Conservation (phyloP, 768 basidiomycete genomes). For the Phylloporus sp. region DNA sequence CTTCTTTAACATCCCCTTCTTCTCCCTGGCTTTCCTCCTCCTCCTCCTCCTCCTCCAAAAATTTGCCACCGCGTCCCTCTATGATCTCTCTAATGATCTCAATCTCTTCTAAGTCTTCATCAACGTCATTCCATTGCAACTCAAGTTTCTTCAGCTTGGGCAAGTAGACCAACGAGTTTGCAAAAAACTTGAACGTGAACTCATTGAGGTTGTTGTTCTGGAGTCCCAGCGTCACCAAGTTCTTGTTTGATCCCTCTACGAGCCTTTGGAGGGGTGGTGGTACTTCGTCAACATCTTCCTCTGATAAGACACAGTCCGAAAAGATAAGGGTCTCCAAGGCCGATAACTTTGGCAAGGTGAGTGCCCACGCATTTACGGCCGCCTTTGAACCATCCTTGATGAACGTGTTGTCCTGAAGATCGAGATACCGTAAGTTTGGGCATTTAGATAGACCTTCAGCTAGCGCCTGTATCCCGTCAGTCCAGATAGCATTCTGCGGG, state of each 20-base stretch:
- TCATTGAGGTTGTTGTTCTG: slow-evolving; percentile 91
- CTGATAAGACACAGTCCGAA: slow-evolving; percentile 85
- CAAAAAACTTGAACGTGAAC: slow-evolving; percentile 62
- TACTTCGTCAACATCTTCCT: slow-evolving; percentile 70
- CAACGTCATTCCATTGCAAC: slow-evolving; percentile 86
- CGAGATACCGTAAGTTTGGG: slow-evolving; percentile 65
- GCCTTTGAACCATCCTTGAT: slow-evolving; percentile 59
- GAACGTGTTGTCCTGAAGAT: slow-evolving; percentile 91
- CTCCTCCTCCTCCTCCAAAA: slow-evolving; percentile 70
- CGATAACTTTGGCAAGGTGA: slow-evolving; percentile 66
- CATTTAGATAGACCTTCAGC: slow-evolving; percentile 71
- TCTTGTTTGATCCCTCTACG: slow-evolving; percentile 64
- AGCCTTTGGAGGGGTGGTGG: slow-evolving; percentile 61
- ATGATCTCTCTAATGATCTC: slow-evolving; percentile 49
- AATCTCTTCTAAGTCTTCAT: slow-evolving; percentile 64
- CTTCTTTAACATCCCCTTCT: slow-evolving; percentile 36
- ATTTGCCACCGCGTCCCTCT: slow-evolving; percentile 62
- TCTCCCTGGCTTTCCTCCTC: slow-evolving; percentile 67
- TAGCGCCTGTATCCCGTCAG: slow-evolving; percentile 82
- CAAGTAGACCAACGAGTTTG: slow-evolving; percentile 61
- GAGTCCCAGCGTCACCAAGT: slow-evolving; percentile 71
- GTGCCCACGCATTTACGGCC: slow-evolving; percentile 57
- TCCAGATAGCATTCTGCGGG: slow-evolving; percentile 97
- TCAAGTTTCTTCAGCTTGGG: slow-evolving; percentile 64
- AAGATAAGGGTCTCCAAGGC: slow-evolving; percentile 76